Evolutionary conservation across 177 flowering plant species (phyloP), one percentile per base, ranked within the genome.

Genomic region (Vitis hybrid): DNA sequence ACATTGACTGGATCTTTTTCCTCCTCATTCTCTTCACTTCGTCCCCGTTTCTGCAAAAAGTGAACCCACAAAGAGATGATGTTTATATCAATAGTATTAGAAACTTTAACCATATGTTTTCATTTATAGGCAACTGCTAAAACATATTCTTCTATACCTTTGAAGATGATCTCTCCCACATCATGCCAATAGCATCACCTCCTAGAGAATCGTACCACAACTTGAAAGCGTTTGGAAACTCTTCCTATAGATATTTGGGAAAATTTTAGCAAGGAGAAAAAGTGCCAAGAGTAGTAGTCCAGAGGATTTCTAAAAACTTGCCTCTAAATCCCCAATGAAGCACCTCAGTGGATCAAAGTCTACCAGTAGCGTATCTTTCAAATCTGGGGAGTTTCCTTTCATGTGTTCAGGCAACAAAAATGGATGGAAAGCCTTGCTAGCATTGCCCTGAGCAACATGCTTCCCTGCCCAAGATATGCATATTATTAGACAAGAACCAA

Each of bases 121-220:
- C 24, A 16, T 1, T 40, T 11, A 32, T 50, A 13, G 32, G 21
- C 2, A 11, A 8, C 13, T 2, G 32, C 4, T 3, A 50, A 30
- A 2, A 67, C 46, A 50, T 21, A 56, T 24, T 4, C 11, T 24
- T 46, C 11, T 19, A 27, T 82, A 95, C 99, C 97, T 89, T 91
- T 56, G 88, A 82, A 19, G 14, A n/a, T 2, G 68, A 72, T 70
- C 63, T 79, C 56, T 74, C 84, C 95, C 96, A 93, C 21, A 98
- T 93, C 56, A 95, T 76, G 69, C 99, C 98, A 75, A 95, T 82
- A 6, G 92, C 96, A 79, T 95, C 98, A 52, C 97, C 94, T 56
- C 98, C 98, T 64, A 91, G 72, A 62, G 92, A 81, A 84, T 95
- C 99, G 72, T 89, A 89, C 99, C 99, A 95, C 67, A 88, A 51